Evolutionary conservation across 257 asterid species (phyloP), one percentile per base, ranked within the genome.

Genomic region (Nemophila menziesii): DNA sequence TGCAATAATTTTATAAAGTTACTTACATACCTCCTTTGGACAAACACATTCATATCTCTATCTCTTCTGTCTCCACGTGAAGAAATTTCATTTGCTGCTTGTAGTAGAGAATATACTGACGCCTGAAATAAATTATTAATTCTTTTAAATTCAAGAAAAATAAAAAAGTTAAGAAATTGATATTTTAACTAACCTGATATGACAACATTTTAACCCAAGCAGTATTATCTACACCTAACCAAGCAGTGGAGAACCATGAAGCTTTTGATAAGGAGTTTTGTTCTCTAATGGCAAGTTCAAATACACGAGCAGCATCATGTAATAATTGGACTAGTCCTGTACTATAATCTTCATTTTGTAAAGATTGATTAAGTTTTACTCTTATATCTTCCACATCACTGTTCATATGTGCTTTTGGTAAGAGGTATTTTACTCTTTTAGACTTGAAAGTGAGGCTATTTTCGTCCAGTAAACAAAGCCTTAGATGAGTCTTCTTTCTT

Each of bases 51-150:
- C 58, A 73, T 75, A 72, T 90, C 93, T 53, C 70, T 71, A 58
- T 81, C 94, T 72, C 96, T 81, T 55, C 89, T 82, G 58, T 90
- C 94, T 49, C 96, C 98, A 64, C 92, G 78, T 57, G 94, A 84
- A 58, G 89, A 77, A 64, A 85, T 65, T 69, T 90, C 96, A 44
- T 36, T 68, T 40, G 79, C 96, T 58, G 99, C 94, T 71, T 69
- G 87, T 48, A 90, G 79, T 48, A 90, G 78, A 62, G 93, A 74
- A 62, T 74, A 81, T 8, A 79, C 96, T 56, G 94, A 77, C 21
- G 92, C 99, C 99, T 90, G 83, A 45, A 58, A 48, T 62, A 51
- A 54, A 42, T 23, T 47, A 60, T 15, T 59, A 52, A 33, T 57
- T 60, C 9, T 68, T 66, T 56, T 65, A 56, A 46, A 55, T 43